Conservation (phyloP, 805 yeast genomes). For the Torulaspora franciscae region DNA sequence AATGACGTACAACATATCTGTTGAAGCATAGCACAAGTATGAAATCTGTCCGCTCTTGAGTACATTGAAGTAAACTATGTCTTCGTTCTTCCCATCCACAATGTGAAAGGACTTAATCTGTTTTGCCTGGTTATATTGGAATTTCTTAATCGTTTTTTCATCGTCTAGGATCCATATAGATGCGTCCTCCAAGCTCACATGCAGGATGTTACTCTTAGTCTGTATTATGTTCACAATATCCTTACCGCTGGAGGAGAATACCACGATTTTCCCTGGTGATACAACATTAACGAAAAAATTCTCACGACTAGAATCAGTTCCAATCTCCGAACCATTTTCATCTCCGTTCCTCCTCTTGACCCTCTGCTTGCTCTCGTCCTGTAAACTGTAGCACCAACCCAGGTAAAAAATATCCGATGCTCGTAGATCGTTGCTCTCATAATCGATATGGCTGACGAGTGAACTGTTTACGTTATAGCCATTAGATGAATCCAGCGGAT, state of each 20-base stretch:
- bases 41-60: constrained; percentile 20
- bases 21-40: constrained; percentile 30
- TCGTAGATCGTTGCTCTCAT: constrained; percentile 31
- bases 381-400: constrained; percentile 28
- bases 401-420: constrained; percentile 24
- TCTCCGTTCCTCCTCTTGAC: constrained; percentile 24
- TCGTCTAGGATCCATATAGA: constrained; percentile 35
- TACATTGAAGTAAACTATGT: constrained; percentile 30
- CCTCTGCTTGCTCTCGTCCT: constrained; percentile 8
- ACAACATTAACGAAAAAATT: constrained; percentile 31
- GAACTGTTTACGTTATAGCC: constrained; percentile 31
- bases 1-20: constrained; percentile 52
- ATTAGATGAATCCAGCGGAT: constrained; percentile 29
- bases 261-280: constrained; percentile 30
- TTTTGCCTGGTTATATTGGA: constrained; percentile 29
- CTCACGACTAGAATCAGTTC: constrained; percentile 12
- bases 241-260: constrained; percentile 33
- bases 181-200: constrained; percentile 34
- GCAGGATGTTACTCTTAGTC: constrained; percentile 36
- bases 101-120: constrained; percentile 37
- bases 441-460: constrained; percentile 29
- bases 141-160: constrained; percentile 34
- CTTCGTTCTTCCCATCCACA: constrained; percentile 32
- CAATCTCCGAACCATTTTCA: constrained; percentile 14
- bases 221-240: constrained; percentile 37